Evolutionary conservation across 345 rosid species (phyloP), one percentile per base, ranked within the genome.

Genomic region (Capsella bursapastoris): DNA sequence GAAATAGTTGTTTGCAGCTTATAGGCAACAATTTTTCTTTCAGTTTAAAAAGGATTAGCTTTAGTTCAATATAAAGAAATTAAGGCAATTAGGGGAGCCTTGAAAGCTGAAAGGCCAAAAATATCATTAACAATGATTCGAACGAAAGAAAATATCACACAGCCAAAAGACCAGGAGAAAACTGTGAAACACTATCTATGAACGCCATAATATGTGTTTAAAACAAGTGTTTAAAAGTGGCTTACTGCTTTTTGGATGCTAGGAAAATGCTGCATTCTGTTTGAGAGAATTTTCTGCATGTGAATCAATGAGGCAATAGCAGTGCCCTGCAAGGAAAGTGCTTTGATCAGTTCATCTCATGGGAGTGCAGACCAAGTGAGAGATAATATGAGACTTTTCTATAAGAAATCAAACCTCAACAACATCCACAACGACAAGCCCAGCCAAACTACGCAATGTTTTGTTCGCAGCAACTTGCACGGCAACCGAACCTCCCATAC

Each of bases 401-500:
- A n/a, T 18, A 60, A 16, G 43, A 70, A 80, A 77, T n/a, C 82
- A 67, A 75, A 92, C 98, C 97, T 91, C 98, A 27, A 94, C 96
- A 74, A 94, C 98, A 80, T 94, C 98, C 66, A 94, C 93, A 63
- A 95, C 90, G 65, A 95, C 86, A 79, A 95, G 72, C 51, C 99
- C 99, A 56, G 91, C 89, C 86, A 95, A 83, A 75, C 74, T 86
- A 74, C 76, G 80, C 47, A 92, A 82, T 41, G 68, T 78, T 82
- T 85, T 95, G 80, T 77, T 87, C n/a, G 97, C 96, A 68, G 99
- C 97, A 70, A 95, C 88, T 76, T 95, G 97, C 50, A 95, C 89
- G 49, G 97, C 96, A 10, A 95, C 92, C 6, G 99, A 92, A 27
- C 97, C 99, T 67, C 99, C 99, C 97, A 95, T 92, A 83, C 99